These are phyloP conservation scores for Ceratobasidium theobromae DNA, from an alignment of 1,284 basidiomycete genomes.

Conservation along the genomic window DNA sequence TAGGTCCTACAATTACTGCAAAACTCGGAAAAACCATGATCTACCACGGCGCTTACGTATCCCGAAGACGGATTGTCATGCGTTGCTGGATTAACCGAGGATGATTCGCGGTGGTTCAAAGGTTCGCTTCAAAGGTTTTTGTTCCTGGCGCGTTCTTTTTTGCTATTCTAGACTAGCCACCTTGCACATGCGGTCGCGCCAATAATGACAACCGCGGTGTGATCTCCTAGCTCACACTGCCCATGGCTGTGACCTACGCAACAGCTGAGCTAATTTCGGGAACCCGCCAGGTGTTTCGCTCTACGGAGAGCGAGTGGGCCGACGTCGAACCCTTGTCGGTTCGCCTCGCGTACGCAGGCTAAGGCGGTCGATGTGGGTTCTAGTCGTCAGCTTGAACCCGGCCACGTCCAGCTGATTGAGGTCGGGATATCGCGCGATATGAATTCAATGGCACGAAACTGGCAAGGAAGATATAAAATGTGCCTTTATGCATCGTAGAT, in stretches of 20 bases:
- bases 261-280: neutral
- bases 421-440: no score
- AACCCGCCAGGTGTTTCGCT: neutral
- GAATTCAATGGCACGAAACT: no score
- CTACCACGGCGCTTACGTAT: neutral
- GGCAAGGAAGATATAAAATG: no score
- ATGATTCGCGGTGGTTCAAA: conserved; percentile 10
- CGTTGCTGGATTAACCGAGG: conserved; percentile 10
- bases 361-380: neutral
- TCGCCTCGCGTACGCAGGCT: conserved; percentile 14
- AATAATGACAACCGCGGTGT: no score
- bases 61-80: neutral
- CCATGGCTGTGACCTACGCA: neutral
- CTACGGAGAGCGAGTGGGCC: neutral
- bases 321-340: conserved; percentile 3
- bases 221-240: no score
- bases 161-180: neutral
- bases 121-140: neutral
- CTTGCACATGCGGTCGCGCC: no score
- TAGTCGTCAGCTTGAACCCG: no score
- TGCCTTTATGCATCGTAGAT: no score
- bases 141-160: neutral
- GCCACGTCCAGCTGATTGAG: no score
- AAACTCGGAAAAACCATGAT: neutral
- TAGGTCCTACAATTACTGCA: no score